phyloP scores from a whole-genome alignment of 345 rosid genomes.

The Balakata baccata region DNA sequence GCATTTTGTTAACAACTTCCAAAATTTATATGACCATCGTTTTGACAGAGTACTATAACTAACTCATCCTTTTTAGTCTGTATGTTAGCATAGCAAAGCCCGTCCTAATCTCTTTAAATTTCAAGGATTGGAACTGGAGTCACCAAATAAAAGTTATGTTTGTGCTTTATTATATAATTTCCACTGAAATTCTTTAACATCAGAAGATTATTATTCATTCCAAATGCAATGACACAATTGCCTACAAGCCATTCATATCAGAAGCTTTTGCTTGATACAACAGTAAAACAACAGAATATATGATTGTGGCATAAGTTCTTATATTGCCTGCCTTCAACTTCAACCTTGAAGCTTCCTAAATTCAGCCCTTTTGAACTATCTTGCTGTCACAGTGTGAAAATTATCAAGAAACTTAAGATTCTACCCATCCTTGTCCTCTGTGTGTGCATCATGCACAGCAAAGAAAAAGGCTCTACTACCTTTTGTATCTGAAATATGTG shows the following conservation, averaged over 20 bases:
- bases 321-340: not conserved
- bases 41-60: too few relatives aligned
- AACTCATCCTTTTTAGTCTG: too few relatives aligned
- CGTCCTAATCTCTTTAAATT: too few relatives aligned
- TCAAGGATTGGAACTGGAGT: not conserved
- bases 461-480: not conserved
- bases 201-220: conserved; percentile 2
- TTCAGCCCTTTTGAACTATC: not conserved
- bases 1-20: too few relatives aligned
- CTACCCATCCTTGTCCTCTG: conserved; percentile 3
- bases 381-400: not conserved
- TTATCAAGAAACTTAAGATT: not conserved
- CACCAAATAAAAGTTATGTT: not conserved
- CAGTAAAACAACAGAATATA: not conserved
- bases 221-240: conserved; percentile 1
- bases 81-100: too few relatives aligned
- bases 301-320: not conserved
- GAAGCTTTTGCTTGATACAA: not conserved
- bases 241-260: not conserved
- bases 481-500: not conserved
- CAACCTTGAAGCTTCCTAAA: not conserved
- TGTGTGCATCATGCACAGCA: not conserved
- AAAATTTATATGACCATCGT: too few relatives aligned
- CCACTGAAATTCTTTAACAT: not conserved
- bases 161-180: not conserved